A percentile compares a stretch with the other conserved stretches of the same genome.
These are phyloP conservation scores for Metarhizium anisopliae DNA, from an alignment of 2,329 filamentous ascomycete species.

Conservation along the genomic window DNA sequence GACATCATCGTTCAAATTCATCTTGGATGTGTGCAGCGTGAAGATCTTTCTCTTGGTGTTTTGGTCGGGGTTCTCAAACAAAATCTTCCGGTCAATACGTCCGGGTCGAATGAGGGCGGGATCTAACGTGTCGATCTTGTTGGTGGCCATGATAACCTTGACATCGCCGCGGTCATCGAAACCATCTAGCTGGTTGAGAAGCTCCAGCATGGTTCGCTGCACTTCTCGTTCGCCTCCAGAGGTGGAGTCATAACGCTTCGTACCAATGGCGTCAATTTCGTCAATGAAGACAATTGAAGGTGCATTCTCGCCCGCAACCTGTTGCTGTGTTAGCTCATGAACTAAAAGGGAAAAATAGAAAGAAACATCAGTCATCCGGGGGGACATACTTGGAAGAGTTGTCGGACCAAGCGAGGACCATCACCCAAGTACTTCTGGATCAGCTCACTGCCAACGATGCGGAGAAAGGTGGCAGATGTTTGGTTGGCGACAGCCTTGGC, in stretches of 20 bases:
- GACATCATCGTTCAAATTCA: constrained; percentile 94
- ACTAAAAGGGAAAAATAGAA: no score
- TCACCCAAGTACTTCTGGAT: constrained; percentile 99
- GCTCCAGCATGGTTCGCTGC: constrained; percentile 95
- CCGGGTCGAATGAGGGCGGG: constrained; percentile 93
- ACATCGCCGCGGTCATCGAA: constrained; percentile 98
- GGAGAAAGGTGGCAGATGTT: constrained; percentile 95
- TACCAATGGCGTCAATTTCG: constrained; percentile 97
- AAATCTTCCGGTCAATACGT: constrained; percentile 96
- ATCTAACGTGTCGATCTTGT: constrained; percentile 98
- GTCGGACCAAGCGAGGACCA: constrained; percentile 85
- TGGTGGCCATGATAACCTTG: constrained; percentile 99
- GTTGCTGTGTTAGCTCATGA: constrained; percentile 7
- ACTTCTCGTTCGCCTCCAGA: constrained; percentile 96
- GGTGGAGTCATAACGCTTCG: constrained; percentile 96
- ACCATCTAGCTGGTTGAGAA: constrained; percentile 95
- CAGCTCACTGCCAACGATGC: constrained; percentile 92
- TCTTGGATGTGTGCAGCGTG: constrained; percentile 95
- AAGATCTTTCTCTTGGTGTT: constrained; percentile 98
- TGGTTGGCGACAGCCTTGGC: constrained; percentile 98
- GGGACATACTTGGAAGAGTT: constrained; percentile 70
- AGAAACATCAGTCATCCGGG: background rate
- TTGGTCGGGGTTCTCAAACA: constrained; percentile 62
- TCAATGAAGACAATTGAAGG: constrained; percentile 98
- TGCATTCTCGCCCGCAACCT: constrained; percentile 90